These are phyloP conservation scores for Solidago caesia DNA, from an alignment of 129 eudicot genomes.

Conservation along the genomic window DNA sequence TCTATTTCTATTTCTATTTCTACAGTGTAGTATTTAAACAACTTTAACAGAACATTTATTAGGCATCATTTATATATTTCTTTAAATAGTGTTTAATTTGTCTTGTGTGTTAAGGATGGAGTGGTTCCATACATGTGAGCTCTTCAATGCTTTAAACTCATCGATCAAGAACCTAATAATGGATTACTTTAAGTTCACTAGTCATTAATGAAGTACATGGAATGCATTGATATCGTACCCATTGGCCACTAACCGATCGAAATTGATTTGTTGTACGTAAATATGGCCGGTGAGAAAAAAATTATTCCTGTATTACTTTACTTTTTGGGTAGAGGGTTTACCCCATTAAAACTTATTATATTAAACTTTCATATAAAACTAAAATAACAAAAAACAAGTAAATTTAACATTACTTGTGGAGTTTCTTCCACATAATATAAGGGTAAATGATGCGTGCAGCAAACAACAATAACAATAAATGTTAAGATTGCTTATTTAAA, in stretches of 20 bases:
- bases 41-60: constrained; percentile 9
- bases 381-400: no score
- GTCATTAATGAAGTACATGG: constrained; percentile 46
- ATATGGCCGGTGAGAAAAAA: background rate
- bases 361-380: no score
- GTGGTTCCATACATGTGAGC: constrained; percentile 41
- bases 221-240: constrained; percentile 33
- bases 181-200: constrained; percentile 37
- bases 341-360: no score
- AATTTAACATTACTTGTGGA: no score
- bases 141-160: constrained; percentile 37
- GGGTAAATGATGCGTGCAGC: no score
- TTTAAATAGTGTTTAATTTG: constrained; percentile 20
- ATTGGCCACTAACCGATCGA: constrained; percentile 21
- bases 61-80: constrained; percentile 21
- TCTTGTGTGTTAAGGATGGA: constrained; percentile 32
- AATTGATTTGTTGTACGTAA: constrained; percentile 25
- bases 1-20: no score
- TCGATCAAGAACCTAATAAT: constrained; percentile 40
- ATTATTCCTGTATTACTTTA: no score
- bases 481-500: no score
- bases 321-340: no score
- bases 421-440: no score
- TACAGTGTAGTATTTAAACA: background rate
- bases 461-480: no score